Evolutionary conservation across 2,329 filamentous ascomycete species (phyloP), one percentile per base, ranked within the genome.

Genomic region (Cercospora berteroae): DNA sequence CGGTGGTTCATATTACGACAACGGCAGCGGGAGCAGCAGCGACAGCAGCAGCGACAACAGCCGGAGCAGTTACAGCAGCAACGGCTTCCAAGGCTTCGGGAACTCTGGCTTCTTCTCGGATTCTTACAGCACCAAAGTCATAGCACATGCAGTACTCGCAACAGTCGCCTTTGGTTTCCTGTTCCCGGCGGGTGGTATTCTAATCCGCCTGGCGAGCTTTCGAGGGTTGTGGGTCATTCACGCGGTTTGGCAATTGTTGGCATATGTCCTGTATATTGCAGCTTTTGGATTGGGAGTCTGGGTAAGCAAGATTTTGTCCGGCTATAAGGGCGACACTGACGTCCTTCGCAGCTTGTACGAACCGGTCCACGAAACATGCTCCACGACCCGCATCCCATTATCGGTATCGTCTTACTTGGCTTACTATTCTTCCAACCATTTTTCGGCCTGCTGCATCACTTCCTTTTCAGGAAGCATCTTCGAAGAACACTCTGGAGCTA

Each of bases 361-460:
- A 44, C 81, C 2, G 76, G 50, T 27, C 64, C 70, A 48, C 66
- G 57, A 60, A 68, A 61, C 57, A 70, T 71, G 61, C 81, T 61
- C 59, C 60, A 78, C 59, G 73, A 79, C 48, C 77, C 83, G 59
- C 86, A 88, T 69, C 80, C 83, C 3, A 81, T 86, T 70, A 85
- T 88, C 65, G 86, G 86, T 9, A 81, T 85, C 9, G 74, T 86
- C 9, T 78, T 86, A 3, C 78, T 87, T 31, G 77, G 77, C 0
- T 71, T 80, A 12, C 75, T 91, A 3, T 79, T 88, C 7, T 84
- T 90, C 71, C 85, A 87, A 70, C 86, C 85, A 0, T 74, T 82
- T 1, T 79, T 86, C 48, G 86, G 86, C 2, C 74, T 83, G 18
- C 60, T 85, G 10, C 86, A 88, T 69, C 86, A 88, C 70, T 66